phyloP scores from a whole-genome alignment of 2,329 filamentous ascomycete genomes.

The Pyrenochaeta sp. region DNA sequence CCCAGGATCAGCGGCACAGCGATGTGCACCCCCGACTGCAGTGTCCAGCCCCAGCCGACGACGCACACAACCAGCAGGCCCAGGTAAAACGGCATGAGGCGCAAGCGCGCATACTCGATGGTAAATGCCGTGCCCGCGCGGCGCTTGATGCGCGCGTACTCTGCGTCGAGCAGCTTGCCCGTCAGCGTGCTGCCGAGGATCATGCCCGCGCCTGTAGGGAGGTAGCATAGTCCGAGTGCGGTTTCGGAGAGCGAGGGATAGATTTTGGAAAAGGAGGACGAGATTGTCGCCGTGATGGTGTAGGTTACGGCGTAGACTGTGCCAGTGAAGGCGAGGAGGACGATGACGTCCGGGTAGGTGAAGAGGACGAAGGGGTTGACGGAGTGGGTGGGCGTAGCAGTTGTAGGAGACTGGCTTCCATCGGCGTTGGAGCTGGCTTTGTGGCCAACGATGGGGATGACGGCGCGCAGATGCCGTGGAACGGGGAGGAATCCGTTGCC shows the following conservation, averaged over 20 bases:
- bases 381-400: slow-evolving; percentile 25
- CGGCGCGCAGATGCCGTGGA: slow-evolving; percentile 25
- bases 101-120: slow-evolving; percentile 35
- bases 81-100: slow-evolving; percentile 38
- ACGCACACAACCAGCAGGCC: slow-evolving; percentile 34
- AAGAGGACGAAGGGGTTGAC: slow-evolving; percentile 39
- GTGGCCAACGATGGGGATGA: slow-evolving; percentile 32
- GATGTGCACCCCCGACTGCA: slow-evolving; percentile 28
- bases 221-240: slow-evolving; percentile 51
- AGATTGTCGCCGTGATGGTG: slow-evolving; percentile 41
- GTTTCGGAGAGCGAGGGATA: slow-evolving; percentile 34
- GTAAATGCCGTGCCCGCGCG: slow-evolving; percentile 28
- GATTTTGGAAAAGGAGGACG: slow-evolving; percentile 31
- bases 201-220: slow-evolving; percentile 63
- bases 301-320: slow-evolving; percentile 40
- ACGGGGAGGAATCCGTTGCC: slow-evolving; percentile 46
- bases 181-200: slow-evolving; percentile 62
- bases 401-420: no score
- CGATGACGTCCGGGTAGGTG: slow-evolving; percentile 47
- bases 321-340: slow-evolving; percentile 51
- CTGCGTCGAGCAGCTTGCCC: slow-evolving; percentile 60
- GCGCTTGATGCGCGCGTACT: slow-evolving; percentile 55
- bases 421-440: slow-evolving; percentile 27
- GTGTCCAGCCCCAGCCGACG: slow-evolving; percentile 35
- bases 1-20: slow-evolving; percentile 30